Evolutionary conservation across 306 rosid species (phyloP).

Genomic region (Prunus mume): DNA sequence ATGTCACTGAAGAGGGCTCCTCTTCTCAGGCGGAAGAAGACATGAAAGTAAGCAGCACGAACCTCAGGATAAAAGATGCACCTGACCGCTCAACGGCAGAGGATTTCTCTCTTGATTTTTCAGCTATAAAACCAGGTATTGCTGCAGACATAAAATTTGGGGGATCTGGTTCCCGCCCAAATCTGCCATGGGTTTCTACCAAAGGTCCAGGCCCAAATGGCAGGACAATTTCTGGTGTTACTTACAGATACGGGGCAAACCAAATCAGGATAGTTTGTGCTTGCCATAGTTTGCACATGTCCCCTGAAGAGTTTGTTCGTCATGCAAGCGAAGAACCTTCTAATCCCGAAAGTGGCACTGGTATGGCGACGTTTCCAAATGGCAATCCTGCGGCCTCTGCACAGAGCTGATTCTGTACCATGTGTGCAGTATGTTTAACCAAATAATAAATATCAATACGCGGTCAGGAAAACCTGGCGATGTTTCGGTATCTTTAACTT

Average conservation of each 20-base stretch:
- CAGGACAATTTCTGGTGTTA: slow-evolving; percentile 90
- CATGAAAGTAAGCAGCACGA: slow-evolving; percentile 63
- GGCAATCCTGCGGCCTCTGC: slow-evolving; percentile 73
- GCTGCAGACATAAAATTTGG: slow-evolving; percentile 85
- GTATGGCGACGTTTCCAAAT: slow-evolving; percentile 48
- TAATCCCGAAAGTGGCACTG: slow-evolving; percentile 47
- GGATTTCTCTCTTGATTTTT: slow-evolving; percentile 52
- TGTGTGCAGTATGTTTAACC: slow-evolving; percentile 18
- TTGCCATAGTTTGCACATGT: slow-evolving; percentile 88
- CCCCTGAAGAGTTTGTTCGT: slow-evolving; percentile 80
- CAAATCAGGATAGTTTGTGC: slow-evolving; percentile 88
- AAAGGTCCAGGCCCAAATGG: slow-evolving; percentile 77
- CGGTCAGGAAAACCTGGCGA: slow-evolving; percentile 23
- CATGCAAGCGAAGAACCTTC: slow-evolving; percentile 68
- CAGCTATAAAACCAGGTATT: slow-evolving; percentile 83
- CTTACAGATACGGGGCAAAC: slow-evolving; percentile 64
- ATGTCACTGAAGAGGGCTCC: slow-evolving; percentile 62
- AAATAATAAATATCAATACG: slow-evolving; percentile 22
- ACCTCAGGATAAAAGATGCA: slow-evolving; percentile 64
- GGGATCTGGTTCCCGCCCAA: slow-evolving; percentile 82
- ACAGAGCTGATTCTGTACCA: slow-evolving; percentile 55
- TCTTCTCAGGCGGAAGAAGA: slow-evolving; percentile 67
- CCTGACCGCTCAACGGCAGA: slow-evolving; percentile 52
- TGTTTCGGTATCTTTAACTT: neutral
- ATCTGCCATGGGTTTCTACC: slow-evolving; percentile 97